Evolutionary conservation across 2,329 filamentous ascomycete genomes (phyloP).

Genomic region (Cladosporium halotolerans): DNA sequence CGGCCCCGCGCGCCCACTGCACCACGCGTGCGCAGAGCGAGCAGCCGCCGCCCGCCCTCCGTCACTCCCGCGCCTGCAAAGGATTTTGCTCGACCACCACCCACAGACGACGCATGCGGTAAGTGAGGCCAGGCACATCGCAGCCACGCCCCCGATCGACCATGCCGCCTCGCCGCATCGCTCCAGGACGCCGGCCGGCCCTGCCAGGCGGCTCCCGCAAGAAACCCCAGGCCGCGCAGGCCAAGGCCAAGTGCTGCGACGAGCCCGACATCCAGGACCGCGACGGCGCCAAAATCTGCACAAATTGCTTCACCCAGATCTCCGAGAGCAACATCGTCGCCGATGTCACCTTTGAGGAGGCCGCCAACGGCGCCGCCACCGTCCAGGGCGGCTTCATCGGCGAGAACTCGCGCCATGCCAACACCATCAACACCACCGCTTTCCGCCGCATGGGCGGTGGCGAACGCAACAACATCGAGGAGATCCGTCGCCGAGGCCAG

Average conservation of each 20-base stretch:
- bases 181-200: conserved; percentile 3
- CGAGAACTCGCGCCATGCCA: conserved; percentile 75
- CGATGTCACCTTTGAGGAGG: conserved; percentile 88
- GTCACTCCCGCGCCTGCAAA: not conserved
- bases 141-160: not conserved
- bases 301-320: conserved; percentile 76
- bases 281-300: conserved; percentile 54
- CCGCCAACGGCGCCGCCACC: conserved; percentile 73
- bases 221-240: conserved; percentile 1
- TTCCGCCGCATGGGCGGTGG: conserved; percentile 38
- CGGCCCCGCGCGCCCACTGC: too few species aligned
- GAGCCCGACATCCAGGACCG: conserved; percentile 25
- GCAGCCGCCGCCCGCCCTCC: too few species aligned
- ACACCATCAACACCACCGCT: conserved; percentile 48
- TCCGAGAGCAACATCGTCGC: conserved; percentile 85
- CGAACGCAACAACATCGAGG: conserved; percentile 51
- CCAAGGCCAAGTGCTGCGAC: conserved; percentile 20
- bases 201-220: conserved; percentile 10
- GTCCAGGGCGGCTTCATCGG: conserved; percentile 86
- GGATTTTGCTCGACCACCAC: conserved; percentile 28
- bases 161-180: conserved; percentile 11
- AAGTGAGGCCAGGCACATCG: conserved; percentile 5
- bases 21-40: too few species aligned
- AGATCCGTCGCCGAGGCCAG: conserved; percentile 44
- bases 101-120: conserved; percentile 20